Conservation (phyloP, 2,329 filamentous ascomycete species). For the Sporothrix mexicana region DNA sequence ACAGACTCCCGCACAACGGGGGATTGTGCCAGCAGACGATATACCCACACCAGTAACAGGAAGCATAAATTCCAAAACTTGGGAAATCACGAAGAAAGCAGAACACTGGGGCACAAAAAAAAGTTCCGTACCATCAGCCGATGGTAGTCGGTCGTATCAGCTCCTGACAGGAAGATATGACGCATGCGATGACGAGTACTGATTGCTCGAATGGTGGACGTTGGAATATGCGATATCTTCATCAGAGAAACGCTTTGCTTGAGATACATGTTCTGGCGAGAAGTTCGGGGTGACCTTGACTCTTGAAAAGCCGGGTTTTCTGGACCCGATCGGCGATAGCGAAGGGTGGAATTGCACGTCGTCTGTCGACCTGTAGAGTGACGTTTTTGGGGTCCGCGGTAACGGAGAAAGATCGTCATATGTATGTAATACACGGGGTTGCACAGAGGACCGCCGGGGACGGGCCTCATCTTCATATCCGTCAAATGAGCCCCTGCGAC, state of each 20-base stretch:
- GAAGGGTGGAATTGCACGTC: constrained; percentile 31
- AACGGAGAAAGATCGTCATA: constrained; percentile 27
- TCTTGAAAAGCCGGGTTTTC: constrained; percentile 33
- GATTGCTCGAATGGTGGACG: constrained; percentile 33
- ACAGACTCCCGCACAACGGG: too few species aligned
- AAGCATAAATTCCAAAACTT: too few species aligned
- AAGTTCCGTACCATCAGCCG: not conserved
- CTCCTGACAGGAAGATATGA: constrained; percentile 30
- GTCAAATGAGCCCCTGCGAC: constrained; percentile 37
- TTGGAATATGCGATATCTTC: constrained; percentile 38
- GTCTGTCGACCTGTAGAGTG: constrained; percentile 18
- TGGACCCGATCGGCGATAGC: not conserved
- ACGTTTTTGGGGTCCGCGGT: constrained; percentile 26
- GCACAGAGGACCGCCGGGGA: constrained; percentile 1
- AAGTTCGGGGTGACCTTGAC: constrained; percentile 36
- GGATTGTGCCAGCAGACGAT: too few species aligned
- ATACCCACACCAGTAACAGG: too few species aligned
- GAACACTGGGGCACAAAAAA: not conserved
- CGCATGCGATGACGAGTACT: constrained; percentile 30
- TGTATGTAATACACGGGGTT: constrained; percentile 27
- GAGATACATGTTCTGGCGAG: constrained; percentile 35
- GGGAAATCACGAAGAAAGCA: too few species aligned
- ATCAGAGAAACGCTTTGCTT: constrained; percentile 37
- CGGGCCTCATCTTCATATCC: constrained; percentile 33
- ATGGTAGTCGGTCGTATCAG: not conserved